Base-by-base conservation (phyloP, 805 yeast genomes). In the Kodamaea laetipori region DNA sequence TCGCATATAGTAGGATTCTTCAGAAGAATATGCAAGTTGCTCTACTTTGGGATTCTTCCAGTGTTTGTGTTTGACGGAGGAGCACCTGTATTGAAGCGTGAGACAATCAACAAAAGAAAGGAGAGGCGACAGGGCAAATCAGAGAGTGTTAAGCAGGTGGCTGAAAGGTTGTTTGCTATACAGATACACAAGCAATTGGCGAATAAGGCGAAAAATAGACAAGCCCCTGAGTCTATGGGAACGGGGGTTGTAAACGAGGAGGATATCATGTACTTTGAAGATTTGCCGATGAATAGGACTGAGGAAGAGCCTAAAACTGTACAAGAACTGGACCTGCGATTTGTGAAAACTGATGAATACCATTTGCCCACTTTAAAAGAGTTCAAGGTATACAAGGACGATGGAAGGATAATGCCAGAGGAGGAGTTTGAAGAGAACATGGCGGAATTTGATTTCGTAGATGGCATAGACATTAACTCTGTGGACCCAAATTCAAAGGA, bases 1-100 rank as follows among this genome's bases (percentile, higher is more conserved):
- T 84, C 97, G 0, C 99, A 94, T 61, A 80, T 94, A 13, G 86
- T 90, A n/a, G 99, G 99, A 6, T 94, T 94, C 56, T 92, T 92
- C 62, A 69, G 98, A 49, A 74, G 99, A 43, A 90, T 94, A 11
- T 90, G 98, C 67, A 94, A 94, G 55, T 66, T 94, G 47, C 63
- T 94, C 17, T 94, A 80, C 60, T 86, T 83, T 67, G 98, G 97
- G 0, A 89, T 86, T 13, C 74, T 70, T 40, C 98, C 98, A 0
- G 84, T 90, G 4, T 90, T 90, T 71, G 94, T 90, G 1, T 90
- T 90, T 69, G 98, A 90, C 67, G 98, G 98, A 19, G 96, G 94
- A 1, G 97, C 95, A 0, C 97, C 97, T 0, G 72, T 74, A 1
- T 65, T 94, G 56, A 94, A 94, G 67, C 71, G 82, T 49, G 81